Base-by-base conservation (phyloP, 2,329 filamentous ascomycete species). In the Epichloe uncinata region DNA sequence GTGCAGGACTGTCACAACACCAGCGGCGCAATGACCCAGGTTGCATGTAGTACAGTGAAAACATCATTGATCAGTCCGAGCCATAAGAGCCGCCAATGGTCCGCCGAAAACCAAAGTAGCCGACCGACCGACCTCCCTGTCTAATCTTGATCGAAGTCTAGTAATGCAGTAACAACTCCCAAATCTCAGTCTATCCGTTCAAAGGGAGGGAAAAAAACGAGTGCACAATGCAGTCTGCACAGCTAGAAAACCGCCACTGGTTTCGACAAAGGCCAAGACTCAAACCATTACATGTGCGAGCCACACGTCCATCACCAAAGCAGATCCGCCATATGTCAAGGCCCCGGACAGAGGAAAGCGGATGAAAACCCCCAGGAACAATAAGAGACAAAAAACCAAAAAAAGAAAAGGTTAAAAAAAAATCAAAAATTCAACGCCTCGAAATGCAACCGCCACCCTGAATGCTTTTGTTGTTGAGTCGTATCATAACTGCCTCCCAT, bases 141-240 rank as follows among this genome's bases (percentile, higher is more conserved):
- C 64, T 67, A 67, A 67, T 66, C 61, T 63, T 62, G 62, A 62
- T 64, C 60, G 56, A 66, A 63, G 61, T 67, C 64, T 67, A 67
- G 58, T 60, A 60, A 67, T 65, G 62, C 61, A 63, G 54, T 54
- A 53, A 61, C 63, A 66, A 67, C 63, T 65, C 64, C 63, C 60
- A 52, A 54, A 43, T 52, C 57, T 57, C 58, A 52, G 57, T 67
- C 64, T 67, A 67, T 66, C 61, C 45, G 45, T 53, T 30, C 35
- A 47, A n/a, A 50, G 34, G 20, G 36, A 43, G 22, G 5, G 33
- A 20, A 41, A 22, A 44, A 38, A 47, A 42, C 30, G 43, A 48
- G 33, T 15, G 40, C 41, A 50, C 42, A 47, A 66, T 66, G 63
- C 63, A 60, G 22, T 43, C 57, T 60, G 60, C 58, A 60, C 55